These are phyloP conservation scores for Forsythia suspensa DNA, from an alignment of 257 asterid species.

Conservation along the genomic window DNA sequence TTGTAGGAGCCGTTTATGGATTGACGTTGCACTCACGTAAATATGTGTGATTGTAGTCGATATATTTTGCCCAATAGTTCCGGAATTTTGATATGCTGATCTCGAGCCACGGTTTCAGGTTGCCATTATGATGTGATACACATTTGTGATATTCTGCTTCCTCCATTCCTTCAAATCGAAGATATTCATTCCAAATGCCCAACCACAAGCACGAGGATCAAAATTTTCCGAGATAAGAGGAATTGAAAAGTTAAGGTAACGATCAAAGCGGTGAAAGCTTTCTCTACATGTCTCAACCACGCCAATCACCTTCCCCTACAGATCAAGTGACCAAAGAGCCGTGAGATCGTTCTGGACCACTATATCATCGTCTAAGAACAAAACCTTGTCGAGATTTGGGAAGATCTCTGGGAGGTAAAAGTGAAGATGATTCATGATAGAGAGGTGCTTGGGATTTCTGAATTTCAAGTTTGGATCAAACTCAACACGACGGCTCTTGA, in stretches of 20 bases:
- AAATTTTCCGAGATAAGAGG: constrained; percentile 49
- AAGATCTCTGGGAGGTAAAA: constrained; percentile 62
- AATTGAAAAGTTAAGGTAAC: constrained; percentile 58
- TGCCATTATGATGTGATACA: constrained; percentile 66
- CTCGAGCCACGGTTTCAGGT: constrained; percentile 76
- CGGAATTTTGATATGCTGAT: constrained; percentile 54
- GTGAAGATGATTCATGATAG: constrained; percentile 63
- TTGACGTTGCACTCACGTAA: constrained; percentile 60
- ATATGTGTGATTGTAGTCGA: constrained; percentile 47
- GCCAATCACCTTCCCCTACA: constrained; percentile 54
- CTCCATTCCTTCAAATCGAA: constrained; percentile 58
- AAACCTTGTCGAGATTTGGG: constrained; percentile 51
- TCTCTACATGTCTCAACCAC: constrained; percentile 66
- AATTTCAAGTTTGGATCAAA: constrained; percentile 48
- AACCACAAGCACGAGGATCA: constrained; percentile 56
- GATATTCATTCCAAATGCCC: constrained; percentile 70
- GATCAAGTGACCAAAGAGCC: constrained; percentile 46
- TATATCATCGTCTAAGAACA: constrained; percentile 60
- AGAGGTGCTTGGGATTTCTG: constrained; percentile 63
- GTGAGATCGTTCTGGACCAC: constrained; percentile 60
- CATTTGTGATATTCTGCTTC: constrained; percentile 49
- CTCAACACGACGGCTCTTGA: constrained; percentile 42
- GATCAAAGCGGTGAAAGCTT: constrained; percentile 55
- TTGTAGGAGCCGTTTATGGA: constrained; percentile 26
- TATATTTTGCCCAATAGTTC: constrained; percentile 48